Percentiles rank a stretch among this genome's conserved stretches.
Conservation (phyloP, 345 rosid species). For the Mercurialis annua region DNA sequence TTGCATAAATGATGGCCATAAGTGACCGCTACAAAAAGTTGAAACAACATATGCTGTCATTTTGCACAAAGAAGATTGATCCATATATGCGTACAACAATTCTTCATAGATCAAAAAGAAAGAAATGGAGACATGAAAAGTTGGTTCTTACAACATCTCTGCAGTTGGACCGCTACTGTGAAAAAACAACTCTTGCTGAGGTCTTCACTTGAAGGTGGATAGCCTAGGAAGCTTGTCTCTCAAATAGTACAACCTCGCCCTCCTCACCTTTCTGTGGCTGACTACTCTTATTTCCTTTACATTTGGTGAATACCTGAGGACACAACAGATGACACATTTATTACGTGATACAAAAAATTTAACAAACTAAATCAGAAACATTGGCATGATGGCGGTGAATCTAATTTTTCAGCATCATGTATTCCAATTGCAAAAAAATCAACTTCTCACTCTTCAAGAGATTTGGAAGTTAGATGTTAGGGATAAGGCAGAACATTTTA, state of each 20-base stretch:
- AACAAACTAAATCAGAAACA: background rate
- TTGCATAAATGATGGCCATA: slow-evolving; percentile 2
- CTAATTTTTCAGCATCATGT: background rate
- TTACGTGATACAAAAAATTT: background rate
- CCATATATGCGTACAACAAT: slow-evolving; percentile 11
- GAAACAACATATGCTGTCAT: background rate
- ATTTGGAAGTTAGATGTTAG: background rate
- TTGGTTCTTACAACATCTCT: slow-evolving; percentile 18
- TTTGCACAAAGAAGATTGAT: slow-evolving; percentile 9
- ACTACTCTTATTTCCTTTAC: slow-evolving; percentile 69
- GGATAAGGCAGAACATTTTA: background rate
- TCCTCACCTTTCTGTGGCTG: slow-evolving; percentile 70
- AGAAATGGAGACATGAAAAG: slow-evolving; percentile 2
- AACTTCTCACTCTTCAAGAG: background rate
- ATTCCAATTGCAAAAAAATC: background rate
- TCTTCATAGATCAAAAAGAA: background rate
- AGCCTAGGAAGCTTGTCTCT: slow-evolving; percentile 91
- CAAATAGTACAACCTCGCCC: slow-evolving; percentile 82
- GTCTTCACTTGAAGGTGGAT: slow-evolving; percentile 71
- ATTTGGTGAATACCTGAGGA: slow-evolving; percentile 70
- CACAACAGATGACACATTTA: background rate
- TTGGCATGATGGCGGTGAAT: background rate
- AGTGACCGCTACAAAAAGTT: slow-evolving; percentile 5
- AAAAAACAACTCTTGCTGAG: slow-evolving; percentile 1
- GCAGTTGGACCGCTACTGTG: background rate